These are phyloP conservation scores for Hymenotorrendiella dingleyae DNA, from an alignment of 2,329 filamentous ascomycete genomes.

Conservation along the genomic window DNA sequence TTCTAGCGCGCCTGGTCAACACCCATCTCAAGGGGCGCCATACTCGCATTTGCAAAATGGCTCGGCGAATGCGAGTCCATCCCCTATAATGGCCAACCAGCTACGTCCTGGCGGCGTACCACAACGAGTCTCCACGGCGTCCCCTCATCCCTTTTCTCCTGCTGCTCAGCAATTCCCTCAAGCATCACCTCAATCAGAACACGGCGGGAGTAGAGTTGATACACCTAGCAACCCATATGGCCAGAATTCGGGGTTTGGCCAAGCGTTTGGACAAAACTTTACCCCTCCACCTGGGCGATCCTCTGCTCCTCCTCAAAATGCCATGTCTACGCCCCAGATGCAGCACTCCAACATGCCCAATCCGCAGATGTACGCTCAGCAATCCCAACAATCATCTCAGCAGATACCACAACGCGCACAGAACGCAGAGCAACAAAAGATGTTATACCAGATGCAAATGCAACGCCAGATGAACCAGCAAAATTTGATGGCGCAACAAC, in stretches of 20 bases:
- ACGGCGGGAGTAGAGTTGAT: constrained; percentile 51
- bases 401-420: constrained; percentile 38
- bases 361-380: constrained; percentile 28
- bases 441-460: constrained; percentile 75
- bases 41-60: constrained; percentile 82
- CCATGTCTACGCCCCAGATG: constrained; percentile 44
- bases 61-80: constrained; percentile 81
- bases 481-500: constrained; percentile 29
- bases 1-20: constrained; percentile 53
- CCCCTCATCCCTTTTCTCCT: constrained; percentile 84
- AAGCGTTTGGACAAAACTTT: constrained; percentile 54
- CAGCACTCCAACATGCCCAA: constrained; percentile 35
- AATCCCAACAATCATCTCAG: constrained; percentile 16
- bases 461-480: constrained; percentile 69
- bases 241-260: constrained; percentile 50
- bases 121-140: constrained; percentile 82
- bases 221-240: constrained; percentile 63
- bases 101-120: constrained; percentile 63
- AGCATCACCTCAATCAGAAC: constrained; percentile 72
- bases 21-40: constrained; percentile 55
- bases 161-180: constrained; percentile 69
- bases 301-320: constrained; percentile 49
- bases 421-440: constrained; percentile 65
- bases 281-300: constrained; percentile 48
- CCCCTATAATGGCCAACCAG: constrained; percentile 85